Conservation (phyloP, 257 asterid species). For the Nicotiana knightiana region DNA sequence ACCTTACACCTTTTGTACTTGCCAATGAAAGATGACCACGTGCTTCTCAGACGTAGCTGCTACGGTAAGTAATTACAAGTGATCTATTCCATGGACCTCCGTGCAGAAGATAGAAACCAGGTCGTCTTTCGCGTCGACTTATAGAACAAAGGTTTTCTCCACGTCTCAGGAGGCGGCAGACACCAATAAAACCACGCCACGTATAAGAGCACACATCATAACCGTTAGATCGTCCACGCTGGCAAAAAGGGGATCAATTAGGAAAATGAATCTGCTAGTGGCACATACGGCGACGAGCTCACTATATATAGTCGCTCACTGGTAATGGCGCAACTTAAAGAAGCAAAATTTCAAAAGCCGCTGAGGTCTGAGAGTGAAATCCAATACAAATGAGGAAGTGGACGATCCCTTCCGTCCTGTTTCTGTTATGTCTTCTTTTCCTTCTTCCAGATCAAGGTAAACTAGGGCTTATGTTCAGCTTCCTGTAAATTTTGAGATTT, state of each 20-base stretch:
- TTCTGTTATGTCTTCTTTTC: conserved; percentile 57
- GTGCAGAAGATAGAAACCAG: no score
- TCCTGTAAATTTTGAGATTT: not conserved
- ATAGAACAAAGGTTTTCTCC: conserved; percentile 38
- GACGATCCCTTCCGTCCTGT: conserved; percentile 63
- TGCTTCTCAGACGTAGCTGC: no score
- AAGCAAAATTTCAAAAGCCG: not conserved
- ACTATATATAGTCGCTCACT: not conserved
- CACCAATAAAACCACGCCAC: conserved; percentile 45
- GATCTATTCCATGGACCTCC: no score
- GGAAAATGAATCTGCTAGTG: no score
- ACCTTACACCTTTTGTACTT: no score
- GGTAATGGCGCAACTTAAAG: not conserved
- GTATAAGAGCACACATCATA: not conserved
- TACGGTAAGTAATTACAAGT: no score
- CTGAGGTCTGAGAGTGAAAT: not conserved
- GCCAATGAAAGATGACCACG: no score
- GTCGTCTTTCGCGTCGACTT: conserved; percentile 16
- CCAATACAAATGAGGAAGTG: conserved; percentile 64
- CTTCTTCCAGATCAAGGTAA: conserved; percentile 89
- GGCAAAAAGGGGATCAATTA: conserved; percentile 27
- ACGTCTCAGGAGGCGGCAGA: conserved; percentile 27
- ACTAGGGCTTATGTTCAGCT: not conserved
- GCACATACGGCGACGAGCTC: not conserved
- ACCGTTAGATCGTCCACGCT: conserved; percentile 45